Percentiles rank a stretch among this genome's conserved stretches.
Conservation (phyloP, 2,329 filamentous ascomycete species). For the Ophioceras dolichostomum region DNA sequence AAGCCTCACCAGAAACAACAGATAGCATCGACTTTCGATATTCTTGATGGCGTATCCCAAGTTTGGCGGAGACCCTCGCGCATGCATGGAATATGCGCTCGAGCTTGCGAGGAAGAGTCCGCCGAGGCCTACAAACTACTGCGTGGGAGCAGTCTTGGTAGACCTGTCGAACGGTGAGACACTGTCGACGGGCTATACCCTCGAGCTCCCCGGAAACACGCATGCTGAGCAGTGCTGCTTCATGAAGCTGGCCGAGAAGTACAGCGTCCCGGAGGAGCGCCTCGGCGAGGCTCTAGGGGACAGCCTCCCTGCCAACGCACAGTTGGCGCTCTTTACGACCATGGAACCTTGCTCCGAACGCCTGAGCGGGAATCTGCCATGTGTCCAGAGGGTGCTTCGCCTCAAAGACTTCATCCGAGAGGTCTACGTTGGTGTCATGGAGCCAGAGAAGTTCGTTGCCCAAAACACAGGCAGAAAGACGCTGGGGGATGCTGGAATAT, state of each 20-base stretch:
- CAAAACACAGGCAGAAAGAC: conserved; percentile 63
- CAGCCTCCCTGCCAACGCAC: conserved; percentile 24
- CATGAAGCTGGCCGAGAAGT: conserved; percentile 49
- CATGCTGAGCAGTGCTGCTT: conserved; percentile 94
- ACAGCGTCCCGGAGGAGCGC: conserved; percentile 37
- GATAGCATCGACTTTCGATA: too few relatives aligned
- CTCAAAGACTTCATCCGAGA: conserved; percentile 51
- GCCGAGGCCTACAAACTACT: conserved; percentile 81
- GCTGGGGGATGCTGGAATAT: conserved; percentile 60
- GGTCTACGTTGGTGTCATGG: conserved; percentile 79
- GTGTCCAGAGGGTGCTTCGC: conserved; percentile 65
- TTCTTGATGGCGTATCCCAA: too few relatives aligned
- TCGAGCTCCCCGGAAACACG: conserved; percentile 85
- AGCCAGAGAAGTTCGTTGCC: conserved; percentile 83
- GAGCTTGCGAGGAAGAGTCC: conserved; percentile 67
- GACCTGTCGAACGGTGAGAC: conserved; percentile 42
- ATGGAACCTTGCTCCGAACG: conserved; percentile 76
- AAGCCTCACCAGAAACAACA: too few relatives aligned
- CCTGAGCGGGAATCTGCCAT: conserved; percentile 62
- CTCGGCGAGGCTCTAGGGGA: conserved; percentile 34
- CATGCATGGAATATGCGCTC: conserved; percentile 58
- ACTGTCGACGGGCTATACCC: conserved; percentile 75
- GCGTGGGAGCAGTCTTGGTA: conserved; percentile 84
- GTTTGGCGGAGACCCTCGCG: conserved; percentile 36
- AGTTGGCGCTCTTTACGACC: conserved; percentile 71